phyloP scores from a whole-genome alignment of 768 basidiomycete species.

The Phylloporus arenicola region DNA sequence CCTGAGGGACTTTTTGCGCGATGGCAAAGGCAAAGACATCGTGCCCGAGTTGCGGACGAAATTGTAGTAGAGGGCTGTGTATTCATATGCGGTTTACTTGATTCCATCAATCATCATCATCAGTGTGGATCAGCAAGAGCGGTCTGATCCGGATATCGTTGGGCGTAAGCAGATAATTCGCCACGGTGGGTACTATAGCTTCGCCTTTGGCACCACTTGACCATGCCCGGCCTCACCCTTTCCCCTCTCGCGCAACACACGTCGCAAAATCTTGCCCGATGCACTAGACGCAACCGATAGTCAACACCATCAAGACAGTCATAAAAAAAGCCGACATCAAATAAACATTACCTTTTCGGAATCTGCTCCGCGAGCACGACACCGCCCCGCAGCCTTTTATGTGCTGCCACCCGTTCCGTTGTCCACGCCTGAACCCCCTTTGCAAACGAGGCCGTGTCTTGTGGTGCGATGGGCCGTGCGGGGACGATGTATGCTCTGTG shows the following conservation, averaged over 20 bases:
- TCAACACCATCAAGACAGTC: neutral
- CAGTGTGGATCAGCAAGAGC: neutral
- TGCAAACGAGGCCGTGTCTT: constrained; percentile 32
- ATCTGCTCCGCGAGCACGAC: constrained; percentile 52
- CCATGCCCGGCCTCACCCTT: constrained; percentile 43
- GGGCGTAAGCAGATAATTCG: neutral
- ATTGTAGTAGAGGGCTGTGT: constrained; percentile 9
- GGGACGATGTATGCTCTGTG: constrained; percentile 55
- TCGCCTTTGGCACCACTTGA: constrained; percentile 16
- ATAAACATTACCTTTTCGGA: constrained; percentile 24
- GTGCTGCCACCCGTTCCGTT: constrained; percentile 57
- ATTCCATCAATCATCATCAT: neutral
- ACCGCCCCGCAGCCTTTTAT: constrained; percentile 76
- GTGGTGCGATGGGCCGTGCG: constrained; percentile 16
- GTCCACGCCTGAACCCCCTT: constrained; percentile 62
- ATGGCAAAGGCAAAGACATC: constrained; percentile 61
- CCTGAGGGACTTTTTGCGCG: constrained; percentile 60
- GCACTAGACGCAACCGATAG: constrained; percentile 41
- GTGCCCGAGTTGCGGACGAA: constrained; percentile 47
- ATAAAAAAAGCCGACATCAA: neutral
- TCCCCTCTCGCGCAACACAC: constrained; percentile 65
- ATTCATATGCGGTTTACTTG: neutral
- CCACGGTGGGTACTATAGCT: constrained; percentile 3
- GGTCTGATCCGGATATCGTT: neutral
- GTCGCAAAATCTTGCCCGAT: constrained; percentile 82